Percentiles rank a stretch among this genome's conserved stretches.
phyloP scores from a whole-genome alignment of 495 filamentous ascomycete species.

The Hyaloscypha finlandica region DNA sequence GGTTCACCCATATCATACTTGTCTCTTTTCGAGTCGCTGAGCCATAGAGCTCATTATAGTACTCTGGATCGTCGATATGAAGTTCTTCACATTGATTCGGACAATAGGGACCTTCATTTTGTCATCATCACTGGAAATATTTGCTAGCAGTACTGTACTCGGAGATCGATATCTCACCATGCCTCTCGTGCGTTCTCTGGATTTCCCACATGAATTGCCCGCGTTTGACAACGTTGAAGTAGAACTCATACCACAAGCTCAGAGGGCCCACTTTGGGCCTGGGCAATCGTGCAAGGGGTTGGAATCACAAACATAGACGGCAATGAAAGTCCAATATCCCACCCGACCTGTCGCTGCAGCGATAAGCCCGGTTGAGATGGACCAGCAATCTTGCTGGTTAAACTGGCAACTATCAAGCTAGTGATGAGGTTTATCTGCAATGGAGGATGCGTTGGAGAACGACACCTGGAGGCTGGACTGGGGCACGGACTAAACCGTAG shows the following conservation, averaged over 20 bases:
- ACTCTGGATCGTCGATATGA: constrained; percentile 55
- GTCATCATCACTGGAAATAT: not conserved
- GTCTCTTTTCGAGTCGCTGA: constrained; percentile 6
- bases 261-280: not conserved
- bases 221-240: constrained; percentile 29
- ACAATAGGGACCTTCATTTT: constrained; percentile 46
- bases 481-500: too few species aligned
- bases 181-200: constrained; percentile 34
- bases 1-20: constrained; percentile 21
- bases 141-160: too few species aligned
- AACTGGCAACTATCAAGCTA: too few species aligned
- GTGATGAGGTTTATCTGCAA: too few species aligned
- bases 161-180: constrained; percentile 25
- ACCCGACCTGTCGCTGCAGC: too few species aligned
- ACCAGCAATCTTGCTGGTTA: too few species aligned
- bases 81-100: constrained; percentile 58
- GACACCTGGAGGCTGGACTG: too few species aligned
- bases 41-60: constrained; percentile 50
- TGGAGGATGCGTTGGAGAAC: too few species aligned
- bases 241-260: constrained; percentile 39
- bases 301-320: not conserved
- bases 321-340: too few species aligned
- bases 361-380: too few species aligned
- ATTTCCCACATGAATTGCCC: constrained; percentile 33
- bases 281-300: not conserved